Evolutionary conservation across 2,329 filamentous ascomycete genomes (phyloP), one percentile per base, ranked within the genome.

Genomic region (Fusarium mexicanum): DNA sequence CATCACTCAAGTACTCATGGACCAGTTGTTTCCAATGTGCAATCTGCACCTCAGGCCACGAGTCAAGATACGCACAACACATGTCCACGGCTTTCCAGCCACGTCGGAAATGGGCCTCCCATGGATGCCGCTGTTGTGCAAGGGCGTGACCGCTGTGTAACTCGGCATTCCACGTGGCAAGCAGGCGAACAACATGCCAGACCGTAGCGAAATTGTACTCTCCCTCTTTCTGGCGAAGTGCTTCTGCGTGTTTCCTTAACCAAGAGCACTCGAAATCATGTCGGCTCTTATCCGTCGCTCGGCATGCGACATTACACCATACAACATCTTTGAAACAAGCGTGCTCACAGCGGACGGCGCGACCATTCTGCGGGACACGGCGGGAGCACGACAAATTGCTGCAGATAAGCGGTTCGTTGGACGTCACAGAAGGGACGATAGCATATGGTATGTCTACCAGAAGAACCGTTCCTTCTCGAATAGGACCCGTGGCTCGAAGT

Each of bases 41-140:
- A 5, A 78, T 22, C 38, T 80, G 78, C 22, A 50, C 16, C 17
- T 80, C 64, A 10, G 79, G 77, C 79, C 79, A 80, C 8, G 75
- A 79, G 14, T 78, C 72, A 17, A 79, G 78, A n/a, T 80, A 79
- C 10, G 73, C 73, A 50, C 78, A 79, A 5, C 79, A 80, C 61
- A 62, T 66, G 2, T 78, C 72, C 1, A 79, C 74, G 13, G 78
- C 59, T 26, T 77, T 72, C 79, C 78, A 80, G 12, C 69, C 65
- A 26, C 78, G 74, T 24, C 70, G 58, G 61, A 79, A 80, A 37
- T 73, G 57, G 11, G 38, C 48, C 14, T 77, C 67, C 58, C 70
- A 74, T 1, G 60, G 43, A 44, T 63, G 64, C 22, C 43, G 60
- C 13, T 54, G 57, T 1, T 53, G 51, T 22, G 41, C 11, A 6